Conservation (phyloP, 2,329 filamentous ascomycete species). For the Stemphylium vesicarium region DNA sequence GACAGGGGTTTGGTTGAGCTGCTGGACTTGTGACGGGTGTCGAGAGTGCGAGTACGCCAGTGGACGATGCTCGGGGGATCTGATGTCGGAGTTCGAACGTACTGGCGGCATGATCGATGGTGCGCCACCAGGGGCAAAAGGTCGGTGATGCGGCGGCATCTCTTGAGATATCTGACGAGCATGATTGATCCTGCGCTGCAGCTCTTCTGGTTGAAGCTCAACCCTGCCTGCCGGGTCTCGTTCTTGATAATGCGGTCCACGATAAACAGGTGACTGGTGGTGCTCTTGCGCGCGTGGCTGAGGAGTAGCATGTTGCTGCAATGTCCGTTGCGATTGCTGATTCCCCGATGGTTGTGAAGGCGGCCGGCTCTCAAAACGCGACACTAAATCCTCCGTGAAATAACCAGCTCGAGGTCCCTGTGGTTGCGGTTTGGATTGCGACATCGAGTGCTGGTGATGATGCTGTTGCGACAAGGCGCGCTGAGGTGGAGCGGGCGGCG, state of each 20-base stretch:
- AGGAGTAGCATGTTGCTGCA: slow-evolving; percentile 37
- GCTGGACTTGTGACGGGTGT: slow-evolving; percentile 33
- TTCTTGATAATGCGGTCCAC: slow-evolving; percentile 35
- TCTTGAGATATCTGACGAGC: slow-evolving; percentile 42
- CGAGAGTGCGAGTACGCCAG: slow-evolving; percentile 39
- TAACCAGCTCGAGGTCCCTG: slow-evolving; percentile 44
- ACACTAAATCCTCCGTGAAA: slow-evolving; percentile 43
- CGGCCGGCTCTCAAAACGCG: slow-evolving; percentile 38
- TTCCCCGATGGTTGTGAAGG: slow-evolving; percentile 35
- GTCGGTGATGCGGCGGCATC: slow-evolving; percentile 32
- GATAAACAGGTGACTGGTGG: slow-evolving; percentile 34
- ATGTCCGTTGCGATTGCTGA: slow-evolving; percentile 27
- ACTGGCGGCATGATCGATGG: slow-evolving; percentile 32
- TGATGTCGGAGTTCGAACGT: slow-evolving; percentile 31
- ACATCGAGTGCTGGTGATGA: slow-evolving; percentile 34
- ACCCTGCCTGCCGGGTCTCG: slow-evolving; percentile 31
- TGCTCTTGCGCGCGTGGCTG: slow-evolving; percentile 38
- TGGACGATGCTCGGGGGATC: slow-evolving; percentile 42
- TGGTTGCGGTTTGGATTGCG: slow-evolving; percentile 39
- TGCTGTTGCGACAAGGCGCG: slow-evolving; percentile 33
- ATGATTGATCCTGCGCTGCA: slow-evolving; percentile 32
- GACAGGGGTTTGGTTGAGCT: slow-evolving; percentile 26
- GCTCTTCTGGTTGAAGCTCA: slow-evolving; percentile 42
- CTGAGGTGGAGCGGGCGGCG: slow-evolving; percentile 34
- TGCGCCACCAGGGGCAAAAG: slow-evolving; percentile 28